phyloP scores from a whole-genome alignment of 139 green algal species.

The Astrephomene gubernaculifera region DNA sequence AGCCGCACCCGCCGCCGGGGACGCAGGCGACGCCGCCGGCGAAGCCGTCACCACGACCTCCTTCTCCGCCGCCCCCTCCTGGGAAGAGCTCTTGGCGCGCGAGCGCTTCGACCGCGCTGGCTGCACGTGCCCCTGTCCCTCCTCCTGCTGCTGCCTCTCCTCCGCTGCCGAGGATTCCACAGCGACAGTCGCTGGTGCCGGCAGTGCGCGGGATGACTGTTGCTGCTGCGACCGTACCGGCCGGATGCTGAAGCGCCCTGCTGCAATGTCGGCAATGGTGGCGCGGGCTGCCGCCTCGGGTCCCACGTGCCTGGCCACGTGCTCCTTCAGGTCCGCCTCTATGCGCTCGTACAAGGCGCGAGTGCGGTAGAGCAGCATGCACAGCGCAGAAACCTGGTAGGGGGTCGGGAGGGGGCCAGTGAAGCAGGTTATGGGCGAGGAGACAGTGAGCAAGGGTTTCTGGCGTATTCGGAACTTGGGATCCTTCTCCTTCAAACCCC shows the following conservation, averaged over 20 bases:
- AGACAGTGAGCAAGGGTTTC: not conserved
- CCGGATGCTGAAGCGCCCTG: not conserved
- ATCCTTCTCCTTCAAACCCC: not conserved
- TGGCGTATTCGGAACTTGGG: not conserved
- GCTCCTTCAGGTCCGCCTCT: conserved; percentile 16
- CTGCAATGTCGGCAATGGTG: not conserved
- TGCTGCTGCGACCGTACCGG: no score
- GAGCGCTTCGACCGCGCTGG: not conserved
- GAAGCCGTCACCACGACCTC: not conserved
- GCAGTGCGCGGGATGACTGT: not conserved
- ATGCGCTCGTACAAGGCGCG: not conserved
- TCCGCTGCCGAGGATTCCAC: not conserved
- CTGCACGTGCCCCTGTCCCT: not conserved
- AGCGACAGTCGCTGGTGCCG: not conserved
- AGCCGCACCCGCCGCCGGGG: not conserved
- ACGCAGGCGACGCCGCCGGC: not conserved
- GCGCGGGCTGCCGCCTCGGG: not conserved
- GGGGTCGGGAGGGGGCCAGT: no score
- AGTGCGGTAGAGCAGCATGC: conserved; percentile 21
- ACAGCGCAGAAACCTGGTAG: conserved; percentile 12
- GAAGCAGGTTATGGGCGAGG: not conserved
- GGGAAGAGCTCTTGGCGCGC: not conserved
- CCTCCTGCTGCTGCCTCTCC: not conserved
- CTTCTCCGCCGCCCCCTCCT: not conserved
- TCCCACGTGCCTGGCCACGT: conserved; percentile 4